Percentiles rank a stretch among this genome's conserved stretches.
phyloP scores from a whole-genome alignment of 345 rosid genomes.

The Hibiscus syriacus region DNA sequence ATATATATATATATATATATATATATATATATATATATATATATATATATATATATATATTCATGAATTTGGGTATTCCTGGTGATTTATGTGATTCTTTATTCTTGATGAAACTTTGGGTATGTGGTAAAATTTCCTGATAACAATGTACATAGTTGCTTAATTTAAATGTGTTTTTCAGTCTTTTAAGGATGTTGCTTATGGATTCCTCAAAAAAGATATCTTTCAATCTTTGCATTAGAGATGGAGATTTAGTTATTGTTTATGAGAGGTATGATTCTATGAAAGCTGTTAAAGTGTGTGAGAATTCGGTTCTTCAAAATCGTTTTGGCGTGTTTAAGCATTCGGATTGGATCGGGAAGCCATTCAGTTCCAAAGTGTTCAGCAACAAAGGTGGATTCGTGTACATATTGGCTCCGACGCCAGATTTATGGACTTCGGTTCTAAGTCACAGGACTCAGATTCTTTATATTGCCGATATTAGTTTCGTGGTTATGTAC shows the following conservation, averaged over 20 bases:
- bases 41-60: background rate
- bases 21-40: background rate
- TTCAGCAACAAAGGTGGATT: conserved; percentile 80
- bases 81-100: background rate
- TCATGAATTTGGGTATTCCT: background rate
- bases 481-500: conserved; percentile 68
- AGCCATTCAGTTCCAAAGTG: conserved; percentile 84
- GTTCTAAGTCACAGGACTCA: conserved; percentile 95
- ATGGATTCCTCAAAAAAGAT: conserved; percentile 42
- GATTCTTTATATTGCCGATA: conserved; percentile 92
- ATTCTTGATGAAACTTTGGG: conserved; percentile 4
- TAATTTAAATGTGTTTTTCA: background rate
- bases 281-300: conserved; percentile 73
- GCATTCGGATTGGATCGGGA: conserved; percentile 93
- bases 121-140: background rate
- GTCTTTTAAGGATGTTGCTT: conserved; percentile 38
- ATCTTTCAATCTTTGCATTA: conserved; percentile 45
- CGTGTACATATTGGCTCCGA: conserved; percentile 73
- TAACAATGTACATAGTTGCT: background rate
- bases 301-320: conserved; percentile 52
- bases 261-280: conserved; percentile 76
- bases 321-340: conserved; percentile 84
- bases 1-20: too few relatives aligned
- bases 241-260: conserved; percentile 71
- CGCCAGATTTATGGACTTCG: conserved; percentile 89